Conservation (phyloP, 495 filamentous ascomycete species). For the Aspergillus conjunctus region DNA sequence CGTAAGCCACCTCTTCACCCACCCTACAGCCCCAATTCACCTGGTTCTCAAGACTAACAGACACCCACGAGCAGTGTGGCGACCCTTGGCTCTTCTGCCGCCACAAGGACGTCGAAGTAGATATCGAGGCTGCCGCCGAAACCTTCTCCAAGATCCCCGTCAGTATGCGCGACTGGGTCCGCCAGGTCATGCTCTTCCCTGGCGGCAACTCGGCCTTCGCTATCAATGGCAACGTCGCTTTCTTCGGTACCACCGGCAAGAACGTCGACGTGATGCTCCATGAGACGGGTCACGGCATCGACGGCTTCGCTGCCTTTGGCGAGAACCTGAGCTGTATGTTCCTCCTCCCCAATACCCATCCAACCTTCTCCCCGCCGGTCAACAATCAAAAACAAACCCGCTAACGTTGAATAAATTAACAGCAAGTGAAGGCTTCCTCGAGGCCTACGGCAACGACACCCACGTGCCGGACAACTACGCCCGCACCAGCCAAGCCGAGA, state of each 20-base stretch:
- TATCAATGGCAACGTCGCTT: conserved; percentile 15
- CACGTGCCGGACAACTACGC: conserved; percentile 17
- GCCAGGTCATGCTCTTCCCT: conserved; percentile 11
- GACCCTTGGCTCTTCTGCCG: conserved; percentile 16
- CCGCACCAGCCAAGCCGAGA: conserved; percentile 13
- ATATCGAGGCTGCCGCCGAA: conserved; percentile 1
- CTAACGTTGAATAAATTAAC: too few relatives aligned
- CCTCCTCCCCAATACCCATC: neutral
- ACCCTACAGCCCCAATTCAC: neutral
- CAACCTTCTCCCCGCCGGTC: neutral
- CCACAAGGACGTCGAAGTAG: conserved; percentile 2
- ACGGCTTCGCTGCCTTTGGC: conserved; percentile 6
- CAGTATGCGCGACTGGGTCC: conserved; percentile 9
- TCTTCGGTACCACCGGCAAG: conserved; percentile 8
- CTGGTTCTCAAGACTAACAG: neutral
- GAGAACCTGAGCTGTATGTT: conserved; percentile 6
- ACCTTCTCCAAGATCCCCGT: conserved; percentile 10
- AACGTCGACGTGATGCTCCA: conserved; percentile 16
- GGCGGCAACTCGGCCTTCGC: conserved; percentile 12
- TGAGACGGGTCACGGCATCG: conserved; percentile 7
- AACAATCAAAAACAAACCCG: neutral
- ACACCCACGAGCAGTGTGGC: neutral
- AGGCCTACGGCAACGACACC: conserved; percentile 10
- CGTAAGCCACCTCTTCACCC: conserved; percentile 2
- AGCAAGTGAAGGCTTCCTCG: conserved; percentile 8